These are phyloP conservation scores for Populus trichocarpa DNA, from an alignment of 441 rosid species.

Conservation along the genomic window DNA sequence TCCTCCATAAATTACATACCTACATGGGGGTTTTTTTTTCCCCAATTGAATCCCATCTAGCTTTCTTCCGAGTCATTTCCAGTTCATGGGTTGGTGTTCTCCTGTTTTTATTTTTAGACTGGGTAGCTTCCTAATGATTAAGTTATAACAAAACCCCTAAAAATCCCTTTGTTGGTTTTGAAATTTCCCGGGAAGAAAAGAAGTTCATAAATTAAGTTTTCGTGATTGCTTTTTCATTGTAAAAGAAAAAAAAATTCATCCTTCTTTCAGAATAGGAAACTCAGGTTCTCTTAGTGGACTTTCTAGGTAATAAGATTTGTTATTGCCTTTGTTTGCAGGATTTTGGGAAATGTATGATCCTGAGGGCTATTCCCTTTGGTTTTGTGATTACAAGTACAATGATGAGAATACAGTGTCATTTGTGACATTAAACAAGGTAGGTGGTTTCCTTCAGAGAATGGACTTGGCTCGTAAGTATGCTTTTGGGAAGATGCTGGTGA, in stretches of 20 bases:
- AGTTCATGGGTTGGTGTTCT: background rate
- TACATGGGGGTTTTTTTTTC: too few species aligned
- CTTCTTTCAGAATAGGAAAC: background rate
- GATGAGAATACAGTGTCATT: conserved; percentile 84
- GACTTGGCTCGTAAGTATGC: conserved; percentile 86
- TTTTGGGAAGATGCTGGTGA: conserved; percentile 84
- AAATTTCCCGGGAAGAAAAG: background rate
- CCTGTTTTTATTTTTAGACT: background rate
- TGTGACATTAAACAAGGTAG: conserved; percentile 75
- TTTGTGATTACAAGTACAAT: conserved; percentile 84
- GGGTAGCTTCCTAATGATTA: background rate
- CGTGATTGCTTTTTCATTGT: background rate
- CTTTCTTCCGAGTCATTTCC: background rate
- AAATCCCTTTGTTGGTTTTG: background rate
- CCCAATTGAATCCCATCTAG: background rate
- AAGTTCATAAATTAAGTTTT: too few species aligned
- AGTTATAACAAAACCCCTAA: background rate
- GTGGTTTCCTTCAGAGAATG: conserved; percentile 90
- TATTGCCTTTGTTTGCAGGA: conserved; percentile 36
- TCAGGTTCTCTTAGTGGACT: background rate
- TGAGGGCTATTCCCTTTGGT: conserved; percentile 85
- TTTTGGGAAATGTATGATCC: conserved; percentile 98
- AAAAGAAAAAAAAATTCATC: background rate
- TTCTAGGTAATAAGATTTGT: background rate
- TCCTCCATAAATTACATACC: background rate